phyloP scores from a whole-genome alignment of 78 protist species.

The Chrysochromulina parva region DNA sequence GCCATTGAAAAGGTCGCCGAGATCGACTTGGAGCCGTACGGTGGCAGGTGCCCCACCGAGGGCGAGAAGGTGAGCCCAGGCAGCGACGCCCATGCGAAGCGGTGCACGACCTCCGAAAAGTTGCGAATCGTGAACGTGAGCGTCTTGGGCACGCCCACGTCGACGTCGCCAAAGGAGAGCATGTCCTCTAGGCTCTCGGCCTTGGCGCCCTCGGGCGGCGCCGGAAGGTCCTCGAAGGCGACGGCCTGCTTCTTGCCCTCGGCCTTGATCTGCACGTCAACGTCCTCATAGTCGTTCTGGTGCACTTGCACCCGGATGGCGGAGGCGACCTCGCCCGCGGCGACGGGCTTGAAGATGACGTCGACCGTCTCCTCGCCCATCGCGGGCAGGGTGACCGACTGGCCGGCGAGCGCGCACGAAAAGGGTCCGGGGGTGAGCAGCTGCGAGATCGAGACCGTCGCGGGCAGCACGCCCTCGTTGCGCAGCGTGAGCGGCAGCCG shows the following conservation, averaged over 20 bases:
- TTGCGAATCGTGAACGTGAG: constrained; percentile 56
- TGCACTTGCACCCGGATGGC: constrained; percentile 3
- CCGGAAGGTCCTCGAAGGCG: constrained; percentile 47
- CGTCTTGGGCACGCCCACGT: constrained; percentile 10
- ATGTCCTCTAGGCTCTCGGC: constrained; percentile 34
- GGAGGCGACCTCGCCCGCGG: background rate
- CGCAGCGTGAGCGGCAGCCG: background rate
- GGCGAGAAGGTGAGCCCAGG: constrained; percentile 49
- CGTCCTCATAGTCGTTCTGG: constrained; percentile 64
- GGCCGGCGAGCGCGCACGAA: constrained; percentile 20
- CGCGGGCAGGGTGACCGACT: background rate
- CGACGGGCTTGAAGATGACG: constrained; percentile 35
- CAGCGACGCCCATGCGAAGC: constrained; percentile 47
- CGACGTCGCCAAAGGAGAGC: constrained; percentile 53
- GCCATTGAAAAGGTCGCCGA: background rate
- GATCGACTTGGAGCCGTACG: constrained; percentile 19
- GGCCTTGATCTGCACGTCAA: constrained; percentile 36
- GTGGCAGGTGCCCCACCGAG: constrained; percentile 41
- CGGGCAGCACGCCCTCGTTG: constrained; percentile 64
- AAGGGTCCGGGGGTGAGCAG: background rate
- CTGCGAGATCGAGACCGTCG: constrained; percentile 21
- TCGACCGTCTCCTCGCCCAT: background rate
- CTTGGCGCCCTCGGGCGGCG: background rate
- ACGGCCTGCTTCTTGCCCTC: constrained; percentile 47
- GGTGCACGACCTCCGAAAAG: background rate